phyloP scores from a whole-genome alignment of 208 protist species.

The Sergeia podlipaevii region DNA sequence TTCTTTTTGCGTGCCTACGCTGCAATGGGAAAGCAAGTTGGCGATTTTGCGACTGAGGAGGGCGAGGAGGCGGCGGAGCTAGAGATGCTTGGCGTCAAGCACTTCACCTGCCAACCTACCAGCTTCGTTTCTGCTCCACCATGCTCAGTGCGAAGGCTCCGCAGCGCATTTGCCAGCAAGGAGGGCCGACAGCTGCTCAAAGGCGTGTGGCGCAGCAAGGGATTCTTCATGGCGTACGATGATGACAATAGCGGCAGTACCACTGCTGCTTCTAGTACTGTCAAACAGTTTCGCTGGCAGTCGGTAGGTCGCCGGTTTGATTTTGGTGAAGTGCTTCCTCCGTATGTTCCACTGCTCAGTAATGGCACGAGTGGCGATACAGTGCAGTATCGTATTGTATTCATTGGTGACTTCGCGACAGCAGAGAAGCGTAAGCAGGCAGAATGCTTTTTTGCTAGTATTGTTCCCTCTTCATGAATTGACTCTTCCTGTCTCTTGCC shows the following conservation, averaged over 20 bases:
- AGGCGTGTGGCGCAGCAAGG: constrained; percentile 54
- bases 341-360: constrained; percentile 17
- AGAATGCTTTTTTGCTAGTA: constrained; percentile 12
- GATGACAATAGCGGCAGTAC: constrained; percentile 12
- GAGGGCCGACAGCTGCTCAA: constrained; percentile 14
- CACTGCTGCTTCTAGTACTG: neutral
- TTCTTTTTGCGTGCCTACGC: constrained; percentile 25
- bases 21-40: constrained; percentile 12
- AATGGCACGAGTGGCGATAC: neutral
- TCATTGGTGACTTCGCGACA: constrained; percentile 28
- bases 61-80: constrained; percentile 30
- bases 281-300: constrained; percentile 39
- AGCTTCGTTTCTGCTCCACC: neutral
- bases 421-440: constrained; percentile 3
- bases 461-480: too few species aligned
- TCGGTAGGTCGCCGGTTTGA: constrained; percentile 25
- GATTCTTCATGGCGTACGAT: constrained; percentile 38
- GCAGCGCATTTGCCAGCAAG: constrained; percentile 1
- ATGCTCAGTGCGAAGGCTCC: constrained; percentile 6
- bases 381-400: constrained; percentile 33
- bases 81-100: constrained; percentile 13
- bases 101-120: constrained; percentile 19
- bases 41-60: constrained; percentile 4
- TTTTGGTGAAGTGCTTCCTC: constrained; percentile 36
- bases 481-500: too few species aligned